Percentiles rank a stretch among this genome's conserved stretches.
Conservation (phyloP, 2,329 filamentous ascomycete species). For the Colletotrichum sublineola region DNA sequence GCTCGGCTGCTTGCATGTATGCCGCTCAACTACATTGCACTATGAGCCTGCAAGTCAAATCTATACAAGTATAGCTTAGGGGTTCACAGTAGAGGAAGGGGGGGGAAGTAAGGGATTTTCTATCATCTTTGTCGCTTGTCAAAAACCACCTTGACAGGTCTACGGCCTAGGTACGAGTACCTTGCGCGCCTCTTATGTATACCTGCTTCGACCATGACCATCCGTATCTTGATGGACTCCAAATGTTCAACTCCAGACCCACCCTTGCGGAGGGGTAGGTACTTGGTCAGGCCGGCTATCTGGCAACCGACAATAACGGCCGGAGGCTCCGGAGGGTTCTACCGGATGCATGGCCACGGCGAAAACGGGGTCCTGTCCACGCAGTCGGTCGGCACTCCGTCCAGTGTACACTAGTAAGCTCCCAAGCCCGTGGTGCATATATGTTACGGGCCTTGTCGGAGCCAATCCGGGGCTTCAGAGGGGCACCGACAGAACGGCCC, state of each 20-base stretch:
- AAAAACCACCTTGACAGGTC: not conserved
- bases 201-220: not conserved
- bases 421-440: conserved; percentile 13
- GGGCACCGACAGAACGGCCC: conserved; percentile 14
- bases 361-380: conserved; percentile 25
- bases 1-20: not conserved
- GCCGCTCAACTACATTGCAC: not conserved
- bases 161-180: not conserved
- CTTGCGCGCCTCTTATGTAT: not conserved
- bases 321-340: not conserved
- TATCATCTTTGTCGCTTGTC: not conserved
- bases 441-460: conserved; percentile 25
- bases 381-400: conserved; percentile 13
- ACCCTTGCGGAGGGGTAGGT: not conserved
- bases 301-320: not conserved
- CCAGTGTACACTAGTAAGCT: not conserved
- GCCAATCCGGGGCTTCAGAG: conserved; percentile 30
- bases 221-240: not conserved
- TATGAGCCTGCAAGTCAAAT: not conserved
- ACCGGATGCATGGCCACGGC: conserved; percentile 6
- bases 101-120: not conserved
- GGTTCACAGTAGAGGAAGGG: not conserved
- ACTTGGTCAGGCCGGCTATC: not conserved
- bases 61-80: not conserved
- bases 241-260: not conserved